A percentile compares a stretch with the other conserved stretches of the same genome.
phyloP scores from a whole-genome alignment of 2,329 filamentous ascomycete genomes.

The Aureobasidium subglaciale region DNA sequence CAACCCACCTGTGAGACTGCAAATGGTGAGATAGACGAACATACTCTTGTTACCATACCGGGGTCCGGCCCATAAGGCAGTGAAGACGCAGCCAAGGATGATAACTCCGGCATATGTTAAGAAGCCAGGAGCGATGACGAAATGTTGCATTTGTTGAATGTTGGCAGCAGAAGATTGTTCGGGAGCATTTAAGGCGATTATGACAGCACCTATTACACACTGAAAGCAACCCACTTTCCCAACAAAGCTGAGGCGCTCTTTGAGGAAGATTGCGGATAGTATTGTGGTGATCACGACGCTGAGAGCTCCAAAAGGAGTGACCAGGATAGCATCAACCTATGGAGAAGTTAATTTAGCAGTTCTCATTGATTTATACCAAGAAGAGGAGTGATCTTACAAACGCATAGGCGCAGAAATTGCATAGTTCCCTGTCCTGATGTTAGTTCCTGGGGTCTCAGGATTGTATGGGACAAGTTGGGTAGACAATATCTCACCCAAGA shows the following conservation, averaged over 20 bases:
- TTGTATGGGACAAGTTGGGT: not conserved
- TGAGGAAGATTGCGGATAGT: slow-evolving; percentile 87
- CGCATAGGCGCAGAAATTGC: slow-evolving; percentile 91
- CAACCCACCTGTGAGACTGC: slow-evolving; percentile 86
- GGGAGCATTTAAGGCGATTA: slow-evolving; percentile 92
- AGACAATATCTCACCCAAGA: slow-evolving; percentile 47
- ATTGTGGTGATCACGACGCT: slow-evolving; percentile 90
- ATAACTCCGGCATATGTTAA: slow-evolving; percentile 77
- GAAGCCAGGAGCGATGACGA: slow-evolving; percentile 80
- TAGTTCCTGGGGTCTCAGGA: not conserved
- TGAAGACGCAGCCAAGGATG: slow-evolving; percentile 62
- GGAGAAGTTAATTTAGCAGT: slow-evolving; percentile 46
- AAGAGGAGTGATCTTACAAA: not conserved
- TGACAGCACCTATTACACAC: slow-evolving; percentile 85
- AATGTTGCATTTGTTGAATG: slow-evolving; percentile 88
- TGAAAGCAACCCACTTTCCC: slow-evolving; percentile 94
- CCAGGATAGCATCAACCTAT: slow-evolving; percentile 82
- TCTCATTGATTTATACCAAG: not conserved
- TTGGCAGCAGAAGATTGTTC: slow-evolving; percentile 73
- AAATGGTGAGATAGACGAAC: slow-evolving; percentile 95
- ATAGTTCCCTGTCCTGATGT: slow-evolving; percentile 54
- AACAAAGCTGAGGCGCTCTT: slow-evolving; percentile 89
- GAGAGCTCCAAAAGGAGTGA: slow-evolving; percentile 84
- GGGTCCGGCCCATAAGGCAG: slow-evolving; percentile 75
- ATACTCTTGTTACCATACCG: slow-evolving; percentile 93